A percentile compares a stretch with the other conserved stretches of the same genome.
These are phyloP conservation scores for Picea abies DNA, from an alignment of 83 land plant genomes.

Conservation along the genomic window DNA sequence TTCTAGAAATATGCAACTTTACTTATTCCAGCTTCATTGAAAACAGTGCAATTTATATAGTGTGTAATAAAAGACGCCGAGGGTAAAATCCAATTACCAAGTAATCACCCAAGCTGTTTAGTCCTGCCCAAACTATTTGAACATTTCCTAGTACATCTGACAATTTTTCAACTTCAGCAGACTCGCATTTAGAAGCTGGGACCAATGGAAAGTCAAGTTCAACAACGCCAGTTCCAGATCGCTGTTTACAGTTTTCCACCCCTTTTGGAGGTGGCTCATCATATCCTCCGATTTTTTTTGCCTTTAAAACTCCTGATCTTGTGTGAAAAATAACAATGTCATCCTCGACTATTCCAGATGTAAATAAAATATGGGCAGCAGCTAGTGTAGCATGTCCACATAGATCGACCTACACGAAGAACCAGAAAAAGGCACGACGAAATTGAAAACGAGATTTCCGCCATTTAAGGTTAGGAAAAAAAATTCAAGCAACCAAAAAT, in stretches of 20 bases:
- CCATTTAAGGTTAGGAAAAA: background rate
- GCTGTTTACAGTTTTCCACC: conserved; percentile 1
- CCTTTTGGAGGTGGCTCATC: background rate
- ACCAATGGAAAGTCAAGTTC: conserved; percentile 35
- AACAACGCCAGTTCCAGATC: conserved; percentile 22
- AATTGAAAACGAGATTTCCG: background rate
- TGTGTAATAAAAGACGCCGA: background rate
- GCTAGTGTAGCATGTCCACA: conserved; percentile 92
- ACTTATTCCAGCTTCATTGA: background rate
- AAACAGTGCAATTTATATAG: background rate
- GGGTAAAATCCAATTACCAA: conserved; percentile 14
- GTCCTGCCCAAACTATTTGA: conserved; percentile 27
- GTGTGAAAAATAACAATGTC: conserved; percentile 49
- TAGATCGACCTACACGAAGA: conserved; percentile 52
- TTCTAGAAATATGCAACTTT: background rate
- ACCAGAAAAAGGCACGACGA: background rate
- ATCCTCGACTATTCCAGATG: conserved; percentile 31
- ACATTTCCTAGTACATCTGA: conserved; percentile 19
- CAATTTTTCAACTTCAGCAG: conserved; percentile 14
- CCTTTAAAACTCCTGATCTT: conserved; percentile 61
- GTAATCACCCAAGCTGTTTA: conserved; percentile 24
- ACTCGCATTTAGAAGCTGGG: conserved; percentile 4
- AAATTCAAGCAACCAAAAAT: no score
- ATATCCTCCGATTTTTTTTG: conserved; percentile 40
- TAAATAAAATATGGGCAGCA: conserved; percentile 60